These are phyloP conservation scores for Penicillium bovifimosum DNA, from an alignment of 495 filamentous ascomycete genomes.

Conservation along the genomic window DNA sequence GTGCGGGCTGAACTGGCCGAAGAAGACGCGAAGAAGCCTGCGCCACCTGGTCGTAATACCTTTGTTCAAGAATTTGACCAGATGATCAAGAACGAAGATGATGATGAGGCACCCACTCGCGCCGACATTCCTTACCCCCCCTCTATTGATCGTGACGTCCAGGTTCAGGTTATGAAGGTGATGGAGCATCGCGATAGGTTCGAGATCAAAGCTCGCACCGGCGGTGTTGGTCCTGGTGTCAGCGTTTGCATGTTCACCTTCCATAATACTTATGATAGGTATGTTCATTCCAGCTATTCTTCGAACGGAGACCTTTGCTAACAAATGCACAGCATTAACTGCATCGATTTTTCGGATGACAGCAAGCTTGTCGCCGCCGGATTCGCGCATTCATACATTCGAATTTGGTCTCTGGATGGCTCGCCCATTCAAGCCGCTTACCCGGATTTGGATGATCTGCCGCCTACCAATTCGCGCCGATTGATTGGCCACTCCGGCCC, in stretches of 20 bases:
- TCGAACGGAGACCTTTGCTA: slow-evolving; percentile 10
- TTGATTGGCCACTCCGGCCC: slow-evolving; percentile 88
- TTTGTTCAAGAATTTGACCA: slow-evolving; percentile 76
- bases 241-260: slow-evolving; percentile 96
- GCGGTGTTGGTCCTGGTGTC: slow-evolving; percentile 71
- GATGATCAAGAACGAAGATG: slow-evolving; percentile 85
- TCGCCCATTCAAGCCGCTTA: slow-evolving; percentile 51
- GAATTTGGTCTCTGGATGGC: slow-evolving; percentile 84
- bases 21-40: slow-evolving; percentile 66
- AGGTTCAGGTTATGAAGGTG: slow-evolving; percentile 92
- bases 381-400: slow-evolving; percentile 89
- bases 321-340: slow-evolving; percentile 61
- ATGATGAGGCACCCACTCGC: slow-evolving; percentile 71
- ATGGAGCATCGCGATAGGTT: slow-evolving; percentile 89
- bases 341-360: slow-evolving; percentile 89
- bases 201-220: slow-evolving; percentile 71
- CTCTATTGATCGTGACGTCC: slow-evolving; percentile 78
- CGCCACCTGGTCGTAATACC: slow-evolving; percentile 54
- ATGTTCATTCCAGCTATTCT: slow-evolving; percentile 1
- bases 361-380: slow-evolving; percentile 77
- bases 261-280: slow-evolving; percentile 91
- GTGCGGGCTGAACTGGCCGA: slow-evolving; percentile 78
- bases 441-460: slow-evolving; percentile 32
- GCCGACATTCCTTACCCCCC: slow-evolving; percentile 78
- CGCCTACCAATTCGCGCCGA: slow-evolving; percentile 64